These are phyloP conservation scores for Lophium mytilinum DNA, from an alignment of 495 filamentous ascomycete species.

Conservation along the genomic window DNA sequence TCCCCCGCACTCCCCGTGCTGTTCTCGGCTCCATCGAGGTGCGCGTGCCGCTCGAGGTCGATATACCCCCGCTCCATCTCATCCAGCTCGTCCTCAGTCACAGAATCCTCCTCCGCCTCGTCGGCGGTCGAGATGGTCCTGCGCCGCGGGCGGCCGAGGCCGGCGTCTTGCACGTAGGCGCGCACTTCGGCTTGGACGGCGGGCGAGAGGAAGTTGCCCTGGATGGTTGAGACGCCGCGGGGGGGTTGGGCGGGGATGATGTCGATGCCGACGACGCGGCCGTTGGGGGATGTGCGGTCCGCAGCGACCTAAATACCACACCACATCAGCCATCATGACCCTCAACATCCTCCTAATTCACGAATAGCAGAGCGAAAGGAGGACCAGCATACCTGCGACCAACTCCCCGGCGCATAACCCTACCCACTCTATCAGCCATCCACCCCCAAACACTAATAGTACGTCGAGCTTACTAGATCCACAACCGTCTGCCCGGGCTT, in stretches of 20 bases:
- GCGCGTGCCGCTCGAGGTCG: constrained; percentile 30
- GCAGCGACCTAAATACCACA: constrained; percentile 61
- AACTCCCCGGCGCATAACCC: constrained; percentile 91
- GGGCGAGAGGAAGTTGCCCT: constrained; percentile 78
- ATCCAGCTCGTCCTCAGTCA: constrained; percentile 31
- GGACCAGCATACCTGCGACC: constrained; percentile 65
- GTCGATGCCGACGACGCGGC: constrained; percentile 82
- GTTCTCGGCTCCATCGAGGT: constrained; percentile 18
- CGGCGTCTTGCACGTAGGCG: constrained; percentile 59
- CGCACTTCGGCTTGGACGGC: constrained; percentile 66
- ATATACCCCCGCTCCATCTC: constrained; percentile 32
- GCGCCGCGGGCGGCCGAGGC: constrained; percentile 46
- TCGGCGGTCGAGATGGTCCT: constrained; percentile 8
- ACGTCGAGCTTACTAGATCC: constrained; percentile 53
- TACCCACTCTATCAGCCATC: constrained; percentile 25
- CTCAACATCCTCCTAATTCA: background rate
- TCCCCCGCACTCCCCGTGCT: constrained; percentile 10
- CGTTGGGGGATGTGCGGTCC: constrained; percentile 62
- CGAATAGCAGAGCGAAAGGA: background rate
- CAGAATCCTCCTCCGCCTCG: constrained; percentile 5
- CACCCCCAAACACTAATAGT: too few relatives aligned
- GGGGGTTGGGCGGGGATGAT: constrained; percentile 87
- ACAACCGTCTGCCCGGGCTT: constrained; percentile 73
- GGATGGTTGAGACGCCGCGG: constrained; percentile 79
- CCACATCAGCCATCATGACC: background rate